Evolutionary conservation across 768 basidiomycete species (phyloP).

Genomic region (Cystobasidium tubakii): DNA sequence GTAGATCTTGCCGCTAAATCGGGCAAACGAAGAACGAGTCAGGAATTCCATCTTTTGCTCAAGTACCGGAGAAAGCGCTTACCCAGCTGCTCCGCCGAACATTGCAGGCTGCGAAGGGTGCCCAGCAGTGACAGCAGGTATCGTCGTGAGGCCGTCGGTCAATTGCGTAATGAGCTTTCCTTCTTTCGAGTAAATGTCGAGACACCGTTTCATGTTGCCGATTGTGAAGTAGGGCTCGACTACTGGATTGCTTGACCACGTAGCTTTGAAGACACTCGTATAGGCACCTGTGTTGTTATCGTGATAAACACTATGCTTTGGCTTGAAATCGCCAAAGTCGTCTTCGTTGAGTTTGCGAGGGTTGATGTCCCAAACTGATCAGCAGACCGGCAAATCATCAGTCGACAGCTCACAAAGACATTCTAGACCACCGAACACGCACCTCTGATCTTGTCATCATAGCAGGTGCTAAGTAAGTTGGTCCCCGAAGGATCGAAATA

Average conservation of each 20-base stretch:
- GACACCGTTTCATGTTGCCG: constrained; percentile 51
- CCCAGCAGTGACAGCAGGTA: constrained; percentile 15
- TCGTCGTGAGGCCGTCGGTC: not conserved
- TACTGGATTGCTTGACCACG: constrained; percentile 49
- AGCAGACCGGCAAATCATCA: not conserved
- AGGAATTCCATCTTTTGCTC: no score
- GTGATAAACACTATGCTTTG: constrained; percentile 44
- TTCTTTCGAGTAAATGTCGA: constrained; percentile 49
- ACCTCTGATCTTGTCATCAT: constrained; percentile 52
- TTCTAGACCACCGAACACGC: constrained; percentile 25
- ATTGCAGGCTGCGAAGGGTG: constrained; percentile 26
- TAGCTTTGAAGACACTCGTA: constrained; percentile 52
- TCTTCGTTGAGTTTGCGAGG: constrained; percentile 41
- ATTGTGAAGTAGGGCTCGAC: constrained; percentile 49
- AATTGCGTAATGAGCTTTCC: constrained; percentile 38
- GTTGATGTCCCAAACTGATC: constrained; percentile 47
- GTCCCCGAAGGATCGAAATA: constrained; percentile 53
- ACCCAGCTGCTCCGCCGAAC: constrained; percentile 31
- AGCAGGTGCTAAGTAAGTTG: constrained; percentile 50
- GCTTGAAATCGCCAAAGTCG: constrained; percentile 37
- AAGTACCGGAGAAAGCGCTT: not conserved
- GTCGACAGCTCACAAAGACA: not conserved
- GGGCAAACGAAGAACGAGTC: no score
- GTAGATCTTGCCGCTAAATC: constrained; percentile 23
- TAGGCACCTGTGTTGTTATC: constrained; percentile 53